Evolutionary conservation across 2,329 filamentous ascomycete species (phyloP).

Genomic region (Zalaria obscura): DNA sequence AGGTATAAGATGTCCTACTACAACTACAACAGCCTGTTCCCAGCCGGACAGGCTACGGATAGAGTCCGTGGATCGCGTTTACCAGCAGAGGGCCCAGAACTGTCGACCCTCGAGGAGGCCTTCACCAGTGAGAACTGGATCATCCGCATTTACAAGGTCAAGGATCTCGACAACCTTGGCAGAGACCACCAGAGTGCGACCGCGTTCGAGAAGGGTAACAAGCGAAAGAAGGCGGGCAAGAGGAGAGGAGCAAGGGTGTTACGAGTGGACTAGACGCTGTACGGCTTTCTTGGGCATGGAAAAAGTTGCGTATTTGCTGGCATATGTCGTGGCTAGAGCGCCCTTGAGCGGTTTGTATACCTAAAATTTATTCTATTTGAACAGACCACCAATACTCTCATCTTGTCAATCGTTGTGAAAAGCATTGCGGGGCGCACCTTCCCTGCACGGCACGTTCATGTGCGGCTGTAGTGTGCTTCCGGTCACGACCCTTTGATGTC

Average conservation of each 20-base stretch:
- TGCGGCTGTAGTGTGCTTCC: not conserved
- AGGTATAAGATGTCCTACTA: conserved; percentile 99
- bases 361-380: not conserved
- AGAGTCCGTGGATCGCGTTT: conserved; percentile 71
- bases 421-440: too few species aligned
- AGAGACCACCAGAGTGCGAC: conserved; percentile 62
- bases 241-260: conserved; percentile 58
- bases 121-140: conserved; percentile 99
- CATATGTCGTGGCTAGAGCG: too few species aligned
- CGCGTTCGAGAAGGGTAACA: conserved; percentile 64
- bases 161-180: conserved; percentile 92
- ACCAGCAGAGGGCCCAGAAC: conserved; percentile 70
- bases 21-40: conserved; percentile 90
- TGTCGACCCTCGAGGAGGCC: conserved; percentile 86
- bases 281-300: not conserved
- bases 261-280: conserved; percentile 48
- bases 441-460: not conserved
- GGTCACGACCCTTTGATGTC: too few species aligned
- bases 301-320: not conserved
- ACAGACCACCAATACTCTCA: too few species aligned
- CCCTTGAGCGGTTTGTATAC: conserved; percentile 4
- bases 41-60: conserved; percentile 76
- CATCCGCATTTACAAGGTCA: conserved; percentile 99
- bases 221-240: conserved; percentile 67
- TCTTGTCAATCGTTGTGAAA: too few species aligned